Base-by-base conservation (phyloP, 306 rosid genomes). In the Vicia sativa region DNA sequence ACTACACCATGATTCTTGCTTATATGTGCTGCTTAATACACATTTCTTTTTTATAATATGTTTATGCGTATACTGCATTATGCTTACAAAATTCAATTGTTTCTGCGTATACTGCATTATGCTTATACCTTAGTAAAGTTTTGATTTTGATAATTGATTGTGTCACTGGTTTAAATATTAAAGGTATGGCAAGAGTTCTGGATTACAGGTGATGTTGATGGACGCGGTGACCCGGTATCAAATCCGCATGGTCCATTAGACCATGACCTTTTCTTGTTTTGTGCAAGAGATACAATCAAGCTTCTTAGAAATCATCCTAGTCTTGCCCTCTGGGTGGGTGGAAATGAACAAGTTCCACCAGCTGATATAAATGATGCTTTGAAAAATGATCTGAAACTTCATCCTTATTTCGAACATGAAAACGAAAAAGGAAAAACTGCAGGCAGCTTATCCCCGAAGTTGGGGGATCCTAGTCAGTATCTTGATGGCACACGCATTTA, bases 101-200 rank as follows among this genome's bases (percentile, higher is more conserved):
- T 29, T 29, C 35, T 29, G 35, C 1, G 35, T 29, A 29, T 29
- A 29, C 35, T 29, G 35, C 9, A 31, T 31, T 31, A 31, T 31
- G 37, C 37, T 31, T 31, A 34, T 31, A 34, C 38, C 7, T 34
- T 34, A 7, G 38, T 34, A 34, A 9, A 34, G 38, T 34, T 7
- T 34, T 34, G 9, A 6, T 34, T 31, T 34, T 34, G 38, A 7
- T 34, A 34, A 7, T 34, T 34, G 38, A 34, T 34, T 2, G 9
- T 34, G 38, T 34, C 9, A 9, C 18, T 70, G 31, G 29, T 10
- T 52, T 21, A 19, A 52, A 52, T 75, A 59, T 77, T 76, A 71
- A 46, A 89, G 98, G 98, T 92, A 52, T 92, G 98, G 96, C 96
- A 92, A 81, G 98, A 92, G 74, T 92, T 92, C 85, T 92, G 96